Conservation (phyloP, 2,329 filamentous ascomycete species). For the Neodidymelliopsis sp. region DNA sequence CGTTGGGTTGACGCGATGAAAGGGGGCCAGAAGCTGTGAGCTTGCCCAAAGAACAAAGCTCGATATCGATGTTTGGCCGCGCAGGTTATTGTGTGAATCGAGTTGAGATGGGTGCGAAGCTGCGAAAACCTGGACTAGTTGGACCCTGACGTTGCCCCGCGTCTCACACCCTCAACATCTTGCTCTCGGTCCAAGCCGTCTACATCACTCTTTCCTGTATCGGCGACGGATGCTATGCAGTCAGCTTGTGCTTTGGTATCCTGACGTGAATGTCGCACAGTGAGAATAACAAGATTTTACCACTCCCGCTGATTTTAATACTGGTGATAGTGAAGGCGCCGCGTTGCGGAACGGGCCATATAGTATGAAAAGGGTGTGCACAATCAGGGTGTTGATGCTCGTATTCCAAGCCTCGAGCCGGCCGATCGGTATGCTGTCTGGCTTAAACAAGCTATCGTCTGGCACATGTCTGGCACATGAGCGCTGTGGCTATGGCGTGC, state of each 20-base stretch:
- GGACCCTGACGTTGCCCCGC: constrained; percentile 19
- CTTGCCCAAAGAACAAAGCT: too few species aligned
- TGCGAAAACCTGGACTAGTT: too few species aligned
- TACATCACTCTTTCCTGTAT: constrained; percentile 9
- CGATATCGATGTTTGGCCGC: too few species aligned
- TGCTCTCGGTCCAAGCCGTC: constrained; percentile 4
- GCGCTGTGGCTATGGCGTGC: constrained; percentile 10
- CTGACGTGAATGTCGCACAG: constrained; percentile 1
- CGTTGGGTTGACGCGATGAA: neutral
- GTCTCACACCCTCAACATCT: constrained; percentile 3
- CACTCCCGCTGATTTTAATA: neutral
- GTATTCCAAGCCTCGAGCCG: neutral
- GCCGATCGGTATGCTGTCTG: constrained; percentile 16
- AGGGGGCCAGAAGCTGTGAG: too few species aligned
- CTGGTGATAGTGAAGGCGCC: constrained; percentile 2
- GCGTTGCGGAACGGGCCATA: constrained; percentile 11
- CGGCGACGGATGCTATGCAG: neutral
- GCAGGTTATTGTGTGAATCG: too few species aligned
- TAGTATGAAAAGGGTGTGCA: constrained; percentile 3
- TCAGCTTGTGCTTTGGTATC: constrained; percentile 6
- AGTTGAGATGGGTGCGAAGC: too few species aligned
- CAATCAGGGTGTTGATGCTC: neutral
- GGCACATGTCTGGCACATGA: constrained; percentile 27
- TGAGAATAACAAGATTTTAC: neutral
- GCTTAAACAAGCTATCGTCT: neutral